Base-by-base conservation (phyloP, 208 protist species). In the Leishmania gerbilli region DNA sequence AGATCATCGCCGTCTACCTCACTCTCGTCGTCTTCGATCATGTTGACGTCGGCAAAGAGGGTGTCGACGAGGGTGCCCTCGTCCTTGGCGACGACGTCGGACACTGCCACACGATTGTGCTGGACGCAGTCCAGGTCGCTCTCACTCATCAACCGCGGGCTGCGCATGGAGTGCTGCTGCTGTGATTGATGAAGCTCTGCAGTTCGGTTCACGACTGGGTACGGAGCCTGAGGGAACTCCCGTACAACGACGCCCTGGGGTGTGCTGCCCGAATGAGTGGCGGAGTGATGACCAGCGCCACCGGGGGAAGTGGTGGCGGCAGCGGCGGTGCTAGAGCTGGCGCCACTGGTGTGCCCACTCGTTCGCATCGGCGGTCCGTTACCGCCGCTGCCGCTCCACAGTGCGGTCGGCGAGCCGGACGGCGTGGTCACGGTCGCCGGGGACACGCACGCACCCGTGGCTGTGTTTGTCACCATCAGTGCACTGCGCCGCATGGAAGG, bases 51-150 rank as follows among this genome's bases (percentile, higher is more conserved):
- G n/a, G 81, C 84, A 65, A 95, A 88, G 67, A 91, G 85, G 4
- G 82, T 82, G 81, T 91, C 67, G 2, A 91, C 80, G 45, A 95
- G 88, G 11, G 75, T 80, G 11, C 58, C 82, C 19, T 92, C 87
- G 56, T 93, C 80, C 45, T 85, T 81, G 31, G 88, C 88, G 34
- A 89, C 85, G 0, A 81, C 51, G 76, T 93, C 86, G 6, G 92
- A 86, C 62, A 95, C 80, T 5, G 87, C 83, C 37, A 95, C 81
- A 64, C 87, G 89, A 64, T 86, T 88, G 85, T 92, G 92, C 17
- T 84, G 88, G 31, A 95, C 85, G 42, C 83, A 62, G 72, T 89
- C 86, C 0, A 62, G 19, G 45, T 87, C 86, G 37, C 76, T 85
- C 64, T 85, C 72, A 6, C 71, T 47, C n/a, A 75, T 71, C 31